phyloP scores from a whole-genome alignment of 179 eudicot genomes.

The Silene noctiflora region DNA sequence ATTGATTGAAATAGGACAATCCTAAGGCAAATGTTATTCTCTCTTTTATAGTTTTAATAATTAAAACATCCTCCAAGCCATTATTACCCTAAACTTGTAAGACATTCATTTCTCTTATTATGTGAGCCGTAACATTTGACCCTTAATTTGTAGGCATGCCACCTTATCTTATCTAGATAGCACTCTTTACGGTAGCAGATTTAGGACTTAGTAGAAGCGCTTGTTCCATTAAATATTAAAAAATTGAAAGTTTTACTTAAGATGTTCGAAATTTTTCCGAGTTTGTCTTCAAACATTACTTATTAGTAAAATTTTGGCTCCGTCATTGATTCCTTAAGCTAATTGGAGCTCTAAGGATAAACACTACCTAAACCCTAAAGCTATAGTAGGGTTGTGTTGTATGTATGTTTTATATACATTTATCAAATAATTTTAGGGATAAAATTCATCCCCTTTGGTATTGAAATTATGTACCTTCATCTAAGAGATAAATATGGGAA shows the following conservation, averaged over 20 bases:
- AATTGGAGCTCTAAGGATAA: neutral
- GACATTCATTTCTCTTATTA: neutral
- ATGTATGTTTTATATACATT: neutral
- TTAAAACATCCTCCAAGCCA: too few species aligned
- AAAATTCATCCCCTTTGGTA: conserved; percentile 7
- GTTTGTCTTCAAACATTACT: too few species aligned
- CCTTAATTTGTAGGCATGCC: neutral
- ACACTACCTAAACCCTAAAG: conserved; percentile 7
- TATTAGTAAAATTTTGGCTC: too few species aligned
- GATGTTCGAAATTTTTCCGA: too few species aligned
- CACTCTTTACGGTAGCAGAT: neutral
- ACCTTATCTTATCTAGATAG: neutral
- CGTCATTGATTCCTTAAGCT: too few species aligned
- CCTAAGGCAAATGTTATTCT: too few species aligned
- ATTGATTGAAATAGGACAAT: too few species aligned
- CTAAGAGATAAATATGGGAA: conserved; percentile 7
- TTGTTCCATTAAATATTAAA: too few species aligned
- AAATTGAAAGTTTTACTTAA: too few species aligned
- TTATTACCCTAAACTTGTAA: neutral
- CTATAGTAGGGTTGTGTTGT: neutral
- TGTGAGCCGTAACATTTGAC: conserved; percentile 17
- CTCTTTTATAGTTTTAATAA: too few species aligned
- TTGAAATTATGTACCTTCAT: neutral
- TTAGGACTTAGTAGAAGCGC: too few species aligned
- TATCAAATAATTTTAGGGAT: neutral